Evolutionary conservation across 2,329 filamentous ascomycete species (phyloP), one percentile per base, ranked within the genome.

Genomic region (Fusarium staphyleae): DNA sequence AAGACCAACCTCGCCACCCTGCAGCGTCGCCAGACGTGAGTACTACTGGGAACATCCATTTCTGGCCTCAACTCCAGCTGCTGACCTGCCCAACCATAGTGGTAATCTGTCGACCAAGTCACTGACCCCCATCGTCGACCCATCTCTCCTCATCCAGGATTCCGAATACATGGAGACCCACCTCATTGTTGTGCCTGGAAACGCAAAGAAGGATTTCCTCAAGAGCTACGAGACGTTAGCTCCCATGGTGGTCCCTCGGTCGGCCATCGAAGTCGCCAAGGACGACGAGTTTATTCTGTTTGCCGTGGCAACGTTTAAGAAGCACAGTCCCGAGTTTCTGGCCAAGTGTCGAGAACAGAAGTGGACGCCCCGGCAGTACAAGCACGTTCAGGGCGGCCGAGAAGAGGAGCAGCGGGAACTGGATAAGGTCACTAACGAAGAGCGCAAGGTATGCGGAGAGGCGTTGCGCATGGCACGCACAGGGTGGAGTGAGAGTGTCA

Each of bases 101-200:
- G 95, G 95, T 61, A 99, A 97, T 73, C 88, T 99, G 40, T 85
- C 93, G 16, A 97, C 93, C 65, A 96, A 93, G 73, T 98, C 93
- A 11, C 87, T 99, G 61, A 87, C 90, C n/a, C 87, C 91, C 11
- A 86, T 98, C 58, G 88, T 99, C 66, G 84, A 93, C 68, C 92
- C 93, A 8, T 80, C 83, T 48, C 77, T 93, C 53, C 83, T 96
- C 35, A 84, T 97, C 60, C 89, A 89, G 74, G 87, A 96, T 71
- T 97, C 93, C 15, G 95, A 99, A 77, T 98, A 96, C 76, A 87
- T 99, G 66, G 92, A 97, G 77, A 97, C 95, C 24, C 93, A 97
- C 72, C 86, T 99, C 24, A 82, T 99, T 63, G 95, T 91, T 15
- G 90, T 99, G 8, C 95, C 95, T 3, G 85, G 83, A 40, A 87